Evolutionary conservation across 495 filamentous ascomycete genomes (phyloP), one percentile per base, ranked within the genome.

Genomic region (Penicillium subrubescens): DNA sequence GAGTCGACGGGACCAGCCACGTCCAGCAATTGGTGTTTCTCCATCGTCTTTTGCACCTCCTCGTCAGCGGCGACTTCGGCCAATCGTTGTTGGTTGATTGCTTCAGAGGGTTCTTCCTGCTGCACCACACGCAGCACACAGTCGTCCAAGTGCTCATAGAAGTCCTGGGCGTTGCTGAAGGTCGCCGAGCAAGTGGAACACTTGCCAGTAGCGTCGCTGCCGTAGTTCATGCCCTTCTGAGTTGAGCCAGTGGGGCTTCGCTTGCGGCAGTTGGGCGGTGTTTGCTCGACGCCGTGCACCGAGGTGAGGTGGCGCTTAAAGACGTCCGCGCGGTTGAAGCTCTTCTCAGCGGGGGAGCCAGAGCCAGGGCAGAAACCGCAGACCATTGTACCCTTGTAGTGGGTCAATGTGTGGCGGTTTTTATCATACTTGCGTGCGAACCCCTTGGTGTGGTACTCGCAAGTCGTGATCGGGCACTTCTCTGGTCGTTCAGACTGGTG

Each of bases 301-400:
- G 93, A 90, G 29, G 93, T 97, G 62, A 99, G 79, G 74, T 99
- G 95, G 27, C 95, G 87, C 83, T 98, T 99, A 84, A 99, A 99
- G 50, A 99, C 96, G 71, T 99, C 95, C 29, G 96, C 95, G 23
- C 95, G 87, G 80, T 99, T 99, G 81, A 99, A 99, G 60, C 92
- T 96, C 83, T 99, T 99, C 76, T 98, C 95, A 3, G 91, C 92
- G 1, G 93, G 85, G 0, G 93, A 96, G 12, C 96, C 96, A 21
- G 91, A 90, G 2, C 94, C 93, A 3, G 95, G 92, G 65, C 95
- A 99, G 77, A 99, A 98, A 12, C 94, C 94, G 74, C 95, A 99
- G 15, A 98, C 92, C 96, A 99, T 98, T 7, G 93, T 98, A 6
- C 96, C 96, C 76, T 98, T 98, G 83, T 99, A 99, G 68, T 99